Base-by-base conservation (phyloP, 495 filamentous ascomycete species). In the Neurospora africana region DNA sequence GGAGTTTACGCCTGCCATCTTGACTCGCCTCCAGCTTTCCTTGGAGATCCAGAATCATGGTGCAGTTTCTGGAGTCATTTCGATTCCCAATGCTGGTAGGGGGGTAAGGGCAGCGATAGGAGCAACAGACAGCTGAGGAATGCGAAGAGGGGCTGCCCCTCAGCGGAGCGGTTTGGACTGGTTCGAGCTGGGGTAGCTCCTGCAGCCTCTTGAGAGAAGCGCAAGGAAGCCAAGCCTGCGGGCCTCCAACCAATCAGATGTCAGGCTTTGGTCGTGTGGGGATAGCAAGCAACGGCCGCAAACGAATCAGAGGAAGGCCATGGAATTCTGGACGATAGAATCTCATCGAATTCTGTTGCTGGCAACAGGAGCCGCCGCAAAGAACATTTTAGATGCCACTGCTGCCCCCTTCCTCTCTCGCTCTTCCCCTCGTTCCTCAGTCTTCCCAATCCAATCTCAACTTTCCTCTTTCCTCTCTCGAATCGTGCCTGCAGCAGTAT, bases 301-400 rank as follows among this genome's bases (percentile, higher is more conserved):
- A 76, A 61, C 79, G 75, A 81, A 78, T 78, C 76, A 81, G 69
- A 74, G 73, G 78, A 77, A 78, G 70, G 69, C 61, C 74, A 73
- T 68, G 72, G 79, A 79, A 78, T 72, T 76, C 73, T 76, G 77
- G 75, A 47, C 73, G 76, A 78, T 81, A 80, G 80, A 81, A 81
- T 78, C 80, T 75, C 78, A 76, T 81, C 68, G 80, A 81, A 81
- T 78, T 73, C 76, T 78, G 40, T 68, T 71, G 41, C 69, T 44
- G 75, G 75, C 74, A 75, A 75, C 72, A 73, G 74, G 76, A 72
- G 69, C 69, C 70, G 61, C 73, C 76, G 71, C 72, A 70, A 53
- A 75, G 74, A 67, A 75, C 74, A 80, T 82, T 81, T 82, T 82
- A 80, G 78, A 72, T 79, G 78, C 75, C 67, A 72, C 74, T 68